Base-by-base conservation (phyloP, 225 moss, liverwort and hornwort species). In the Sphagnum contortum region DNA sequence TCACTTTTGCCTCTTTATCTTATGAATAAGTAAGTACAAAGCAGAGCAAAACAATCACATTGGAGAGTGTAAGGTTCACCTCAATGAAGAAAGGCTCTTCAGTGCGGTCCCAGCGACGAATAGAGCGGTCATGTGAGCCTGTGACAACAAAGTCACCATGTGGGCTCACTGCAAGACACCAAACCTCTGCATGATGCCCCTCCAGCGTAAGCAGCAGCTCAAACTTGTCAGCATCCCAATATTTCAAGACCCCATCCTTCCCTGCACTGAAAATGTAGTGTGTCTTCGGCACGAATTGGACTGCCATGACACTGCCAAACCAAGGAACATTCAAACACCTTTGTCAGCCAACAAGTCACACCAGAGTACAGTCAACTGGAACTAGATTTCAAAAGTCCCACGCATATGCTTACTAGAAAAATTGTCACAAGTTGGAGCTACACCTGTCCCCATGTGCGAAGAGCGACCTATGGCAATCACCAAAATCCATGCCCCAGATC, bases 401-500 rank as follows among this genome's bases (percentile, higher is more conserved):
- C 29, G 1, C 29, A 29, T 0, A 29, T 29, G 29, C 29, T 29
- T 29, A 29, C 52, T 12, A 61, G 6, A 3, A 3, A 61, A 50
- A 14, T 49, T 50, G 45, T 29, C 29, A 29, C 29, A 29, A 29
- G 29, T 29, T 29, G 29, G 29, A 29, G 29, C 29, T 29, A 29
- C 66, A 98, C 96, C 92, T 92, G 82, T 98, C 98, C 49, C 87
- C 88, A 71, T 98, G 98, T 51, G 98, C 98, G 70, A 98, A 98
- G 59, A 98, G 75, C n/a, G 98, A 98, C 73, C 93, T 98, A 57
- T 92, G 87, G 74, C 92, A 98, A 66, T 98, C 98, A 57, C 98
- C 98, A 69, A 98, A 98, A 70, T 98, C 98, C 93, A 98, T 91
- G 69, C 98, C 98, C 98, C 98, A 98, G 47, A 98, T 89, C 86